Conservation (phyloP, 495 filamentous ascomycete species). For the Aspergillus ellipticus region DNA sequence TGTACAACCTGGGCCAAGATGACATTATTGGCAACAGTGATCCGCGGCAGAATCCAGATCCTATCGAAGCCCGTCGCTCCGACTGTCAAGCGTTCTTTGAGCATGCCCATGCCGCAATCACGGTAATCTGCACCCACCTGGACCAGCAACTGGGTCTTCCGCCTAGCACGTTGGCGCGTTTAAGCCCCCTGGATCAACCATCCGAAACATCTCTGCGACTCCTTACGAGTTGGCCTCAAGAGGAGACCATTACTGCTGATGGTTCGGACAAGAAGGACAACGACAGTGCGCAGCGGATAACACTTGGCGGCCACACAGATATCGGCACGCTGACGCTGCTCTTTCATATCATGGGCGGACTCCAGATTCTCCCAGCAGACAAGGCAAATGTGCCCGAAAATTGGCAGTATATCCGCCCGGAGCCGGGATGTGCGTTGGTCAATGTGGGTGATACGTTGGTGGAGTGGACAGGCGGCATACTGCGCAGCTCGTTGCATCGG, state of each 20-base stretch:
- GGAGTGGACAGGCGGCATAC: constrained; percentile 33
- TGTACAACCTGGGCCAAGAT: not conserved
- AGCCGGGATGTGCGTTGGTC: constrained; percentile 30
- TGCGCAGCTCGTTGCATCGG: constrained; percentile 34
- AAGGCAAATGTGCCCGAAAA: constrained; percentile 2
- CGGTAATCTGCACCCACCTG: not conserved
- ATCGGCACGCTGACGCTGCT: constrained; percentile 32
- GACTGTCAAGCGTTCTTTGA: not conserved
- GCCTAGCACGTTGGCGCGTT: not conserved
- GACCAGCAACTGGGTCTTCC: not conserved
- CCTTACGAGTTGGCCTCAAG: not conserved
- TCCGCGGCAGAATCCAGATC: not conserved
- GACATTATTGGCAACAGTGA: not conserved
- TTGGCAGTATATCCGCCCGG: constrained; percentile 35
- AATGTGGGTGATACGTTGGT: constrained; percentile 41
- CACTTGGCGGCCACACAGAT: constrained; percentile 22
- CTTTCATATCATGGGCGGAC: constrained; percentile 30
- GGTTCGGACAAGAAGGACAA: not conserved
- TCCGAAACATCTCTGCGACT: not conserved
- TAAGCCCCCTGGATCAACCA: not conserved
- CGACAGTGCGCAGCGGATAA: not conserved
- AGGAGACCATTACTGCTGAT: too few species aligned
- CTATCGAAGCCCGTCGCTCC: not conserved
- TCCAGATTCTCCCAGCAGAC: constrained; percentile 25
- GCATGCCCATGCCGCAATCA: not conserved